Conservation (phyloP, 768 basidiomycete genomes). For the Scleroderma bovista region DNA sequence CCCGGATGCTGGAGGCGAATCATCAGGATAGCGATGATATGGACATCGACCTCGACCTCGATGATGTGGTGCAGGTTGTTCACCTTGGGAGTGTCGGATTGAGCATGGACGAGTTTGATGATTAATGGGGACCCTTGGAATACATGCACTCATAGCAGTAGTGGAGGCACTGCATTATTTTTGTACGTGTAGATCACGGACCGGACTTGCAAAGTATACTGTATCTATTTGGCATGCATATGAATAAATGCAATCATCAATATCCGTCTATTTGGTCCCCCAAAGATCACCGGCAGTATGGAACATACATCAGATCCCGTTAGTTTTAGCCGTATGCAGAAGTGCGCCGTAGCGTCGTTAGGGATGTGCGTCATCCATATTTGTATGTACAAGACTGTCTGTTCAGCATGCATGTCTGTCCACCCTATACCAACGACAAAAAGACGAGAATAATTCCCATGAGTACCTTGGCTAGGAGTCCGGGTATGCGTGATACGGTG, state of each 20-base stretch:
- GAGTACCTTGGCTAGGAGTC: not conserved
- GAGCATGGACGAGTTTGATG: constrained; percentile 24
- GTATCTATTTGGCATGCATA: not conserved
- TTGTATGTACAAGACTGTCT: too few species aligned
- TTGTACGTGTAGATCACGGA: not conserved
- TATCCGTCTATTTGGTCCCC: too few species aligned
- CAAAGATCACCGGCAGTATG: too few species aligned
- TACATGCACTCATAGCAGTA: not conserved
- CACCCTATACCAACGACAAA: not conserved
- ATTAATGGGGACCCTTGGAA: constrained; percentile 4
- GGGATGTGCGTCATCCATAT: too few species aligned
- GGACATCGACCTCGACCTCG: constrained; percentile 12
- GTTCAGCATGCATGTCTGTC: too few species aligned
- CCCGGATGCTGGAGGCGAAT: not conserved
- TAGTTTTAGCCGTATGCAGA: too few species aligned
- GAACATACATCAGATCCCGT: too few species aligned
- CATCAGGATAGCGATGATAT: not conserved
- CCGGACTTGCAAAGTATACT: not conserved
- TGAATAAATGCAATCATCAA: too few species aligned
- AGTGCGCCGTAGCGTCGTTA: too few species aligned
- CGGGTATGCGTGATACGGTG: not conserved
- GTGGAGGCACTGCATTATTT: constrained; percentile 2
- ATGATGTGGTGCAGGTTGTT: constrained; percentile 15
- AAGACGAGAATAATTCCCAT: not conserved
- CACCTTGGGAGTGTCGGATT: constrained; percentile 12